These are phyloP conservation scores for Thamnidium elegans DNA, from an alignment of 192 early-diverging fungal species.

Conservation along the genomic window DNA sequence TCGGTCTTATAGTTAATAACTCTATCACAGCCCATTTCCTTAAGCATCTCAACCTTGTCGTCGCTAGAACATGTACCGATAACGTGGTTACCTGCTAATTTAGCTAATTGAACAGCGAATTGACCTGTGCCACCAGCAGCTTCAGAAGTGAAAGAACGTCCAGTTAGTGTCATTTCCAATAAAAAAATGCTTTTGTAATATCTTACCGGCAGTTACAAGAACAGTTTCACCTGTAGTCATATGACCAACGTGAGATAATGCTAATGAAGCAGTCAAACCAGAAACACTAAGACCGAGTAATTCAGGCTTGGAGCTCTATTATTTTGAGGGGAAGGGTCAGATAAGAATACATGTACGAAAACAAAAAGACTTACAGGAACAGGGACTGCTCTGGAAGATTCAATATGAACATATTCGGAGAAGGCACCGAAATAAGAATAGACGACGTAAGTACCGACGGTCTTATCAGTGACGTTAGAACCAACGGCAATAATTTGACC, in stretches of 20 bases:
- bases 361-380: conserved; percentile 28
- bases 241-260: conserved; percentile 44
- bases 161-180: background rate
- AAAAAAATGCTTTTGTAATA: background rate
- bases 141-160: background rate
- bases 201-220: conserved; percentile 49
- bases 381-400: conserved; percentile 29
- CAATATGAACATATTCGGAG: conserved; percentile 45
- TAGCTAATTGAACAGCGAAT: conserved; percentile 60
- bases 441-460: conserved; percentile 35
- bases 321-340: background rate
- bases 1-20: conserved; percentile 62
- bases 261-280: conserved; percentile 54
- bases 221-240: conserved; percentile 51
- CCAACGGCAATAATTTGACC: conserved; percentile 53
- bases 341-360: background rate
- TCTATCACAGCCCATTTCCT: conserved; percentile 50
- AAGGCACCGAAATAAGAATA: conserved; percentile 50
- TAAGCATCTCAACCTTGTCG: conserved; percentile 49
- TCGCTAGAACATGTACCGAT: conserved; percentile 58
- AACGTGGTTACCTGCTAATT: conserved; percentile 54
- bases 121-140: conserved; percentile 62
- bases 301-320: conserved; percentile 21
- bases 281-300: conserved; percentile 46
- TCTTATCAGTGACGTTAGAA: conserved; percentile 22